phyloP scores from a whole-genome alignment of 768 basidiomycete genomes.

The Podaxis pistillaris region DNA sequence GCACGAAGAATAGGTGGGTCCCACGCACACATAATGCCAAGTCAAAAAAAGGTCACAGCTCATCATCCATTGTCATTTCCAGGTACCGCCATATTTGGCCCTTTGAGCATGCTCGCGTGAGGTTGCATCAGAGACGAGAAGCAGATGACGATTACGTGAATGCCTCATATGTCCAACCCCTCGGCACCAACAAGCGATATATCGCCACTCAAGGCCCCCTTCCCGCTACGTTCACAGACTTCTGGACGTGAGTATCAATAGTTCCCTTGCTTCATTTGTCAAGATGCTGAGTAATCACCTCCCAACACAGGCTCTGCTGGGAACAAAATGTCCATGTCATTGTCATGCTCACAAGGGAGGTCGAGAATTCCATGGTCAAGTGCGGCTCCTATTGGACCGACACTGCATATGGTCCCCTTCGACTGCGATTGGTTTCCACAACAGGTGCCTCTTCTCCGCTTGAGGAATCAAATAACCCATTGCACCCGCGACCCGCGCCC shows the following conservation, averaged over 20 bases:
- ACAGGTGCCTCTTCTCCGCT: slow-evolving; percentile 28
- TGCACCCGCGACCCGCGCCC: slow-evolving; percentile 26
- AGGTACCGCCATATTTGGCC: slow-evolving; percentile 98
- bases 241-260: slow-evolving; percentile 76
- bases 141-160: slow-evolving; percentile 86
- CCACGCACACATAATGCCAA: neutral
- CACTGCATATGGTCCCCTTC: slow-evolving; percentile 67
- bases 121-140: slow-evolving; percentile 43
- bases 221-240: slow-evolving; percentile 85
- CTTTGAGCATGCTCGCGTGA: slow-evolving; percentile 91
- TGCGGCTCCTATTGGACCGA: slow-evolving; percentile 89
- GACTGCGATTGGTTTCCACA: slow-evolving; percentile 46
- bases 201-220: slow-evolving; percentile 97
- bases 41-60: neutral
- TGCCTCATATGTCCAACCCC: slow-evolving; percentile 88
- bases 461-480: slow-evolving; percentile 22
- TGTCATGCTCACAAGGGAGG: slow-evolving; percentile 93
- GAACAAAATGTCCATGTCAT: slow-evolving; percentile 94
- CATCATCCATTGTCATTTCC: slow-evolving; percentile 11
- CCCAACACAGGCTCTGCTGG: slow-evolving; percentile 68
- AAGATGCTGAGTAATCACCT: neutral
- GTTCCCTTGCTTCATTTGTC: neutral
- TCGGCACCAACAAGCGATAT: slow-evolving; percentile 78
- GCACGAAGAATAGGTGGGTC: slow-evolving; percentile 82
- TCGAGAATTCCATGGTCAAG: slow-evolving; percentile 86